Base-by-base conservation (phyloP, 164 flowering plant genomes). In the Santalum album region DNA sequence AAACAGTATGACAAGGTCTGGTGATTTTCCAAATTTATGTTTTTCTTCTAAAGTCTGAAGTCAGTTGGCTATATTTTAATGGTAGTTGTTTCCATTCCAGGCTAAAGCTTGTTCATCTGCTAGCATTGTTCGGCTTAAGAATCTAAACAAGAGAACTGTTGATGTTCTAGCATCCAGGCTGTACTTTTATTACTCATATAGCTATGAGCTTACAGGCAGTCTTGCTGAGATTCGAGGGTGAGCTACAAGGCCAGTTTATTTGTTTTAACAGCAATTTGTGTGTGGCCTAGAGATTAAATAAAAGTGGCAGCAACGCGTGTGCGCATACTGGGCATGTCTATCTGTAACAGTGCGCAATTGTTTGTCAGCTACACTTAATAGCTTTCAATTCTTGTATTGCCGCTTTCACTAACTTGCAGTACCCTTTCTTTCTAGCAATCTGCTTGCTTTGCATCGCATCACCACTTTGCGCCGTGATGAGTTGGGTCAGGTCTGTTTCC, bases 181-280 rank as follows among this genome's bases (percentile, higher is more conserved):
- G 21, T 94, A 85, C 67, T 87, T 80, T 65, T 94, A 83, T 56
- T 90, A 83, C 65, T 90, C 97, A 2, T 75, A 73, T 51, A 74
- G 91, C 75, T 87, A 89, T 69, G 99, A 94, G 62, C 80, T 85
- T 47, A 85, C 96, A 4, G 99, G 89, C 49, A 79, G 81, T 69
- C 99, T 94, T 65, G 84, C 85, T 68, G 97, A 90, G 75, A 94
- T 94, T 58, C 78, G 97, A 39, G 88, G 96, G 98, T 87, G 58
- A 70, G 94, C 62, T 38, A 18, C 51, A n/a, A 4, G 12, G 21
- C 7, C 47, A 43, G n/a, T 43, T 43, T 17, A 14, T 43, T 43
- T 43, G n/a, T 43, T 43, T n/a, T n/a, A n/a, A n/a, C n/a, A n/a
- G n/a, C n/a, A n/a, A 43, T 20, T 43, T 43, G 6, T 29, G 34